Conservation (phyloP, 495 filamentous ascomycete genomes). For the Penicillium bialowiezense region DNA sequence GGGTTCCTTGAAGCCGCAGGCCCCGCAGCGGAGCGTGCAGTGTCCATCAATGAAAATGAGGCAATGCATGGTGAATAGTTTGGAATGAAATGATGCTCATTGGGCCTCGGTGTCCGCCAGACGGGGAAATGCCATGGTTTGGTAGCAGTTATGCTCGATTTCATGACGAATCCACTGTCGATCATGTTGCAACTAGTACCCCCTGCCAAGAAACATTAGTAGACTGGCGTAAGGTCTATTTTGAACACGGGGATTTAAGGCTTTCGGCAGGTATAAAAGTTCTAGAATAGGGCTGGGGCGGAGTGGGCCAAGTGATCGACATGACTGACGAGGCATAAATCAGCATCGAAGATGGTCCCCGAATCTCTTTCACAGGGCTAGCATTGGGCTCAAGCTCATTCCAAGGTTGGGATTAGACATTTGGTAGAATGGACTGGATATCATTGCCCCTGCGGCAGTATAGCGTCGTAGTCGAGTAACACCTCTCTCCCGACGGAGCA, state of each 20-base stretch:
- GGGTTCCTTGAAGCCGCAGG: not conserved
- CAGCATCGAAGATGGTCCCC: too few species aligned
- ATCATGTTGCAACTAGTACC: not conserved
- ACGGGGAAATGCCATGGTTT: not conserved
- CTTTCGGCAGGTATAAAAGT: too few species aligned
- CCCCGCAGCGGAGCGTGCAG: slow-evolving; percentile 8
- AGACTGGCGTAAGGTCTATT: not conserved
- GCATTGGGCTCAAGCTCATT: too few species aligned
- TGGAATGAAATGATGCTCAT: too few species aligned
- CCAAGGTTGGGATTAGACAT: too few species aligned
- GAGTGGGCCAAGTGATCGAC: slow-evolving; percentile 6
- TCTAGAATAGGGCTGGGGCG: slow-evolving; percentile 1
- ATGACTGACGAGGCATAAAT: slow-evolving; percentile 11
- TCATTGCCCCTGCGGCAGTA: too few species aligned
- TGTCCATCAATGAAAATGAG: not conserved
- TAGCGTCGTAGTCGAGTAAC: not conserved
- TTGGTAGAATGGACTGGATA: too few species aligned
- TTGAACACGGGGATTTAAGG: too few species aligned
- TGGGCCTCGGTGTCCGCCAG: too few species aligned
- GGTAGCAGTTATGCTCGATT: not conserved
- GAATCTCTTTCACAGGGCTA: too few species aligned
- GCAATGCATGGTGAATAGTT: not conserved
- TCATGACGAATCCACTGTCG: slow-evolving; percentile 1
- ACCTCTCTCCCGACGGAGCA: slow-evolving; percentile 6
- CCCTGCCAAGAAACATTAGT: not conserved